Evolutionary conservation across 371 early-diverging fungal species (phyloP).

Genomic region (Entomophthora muscae): DNA sequence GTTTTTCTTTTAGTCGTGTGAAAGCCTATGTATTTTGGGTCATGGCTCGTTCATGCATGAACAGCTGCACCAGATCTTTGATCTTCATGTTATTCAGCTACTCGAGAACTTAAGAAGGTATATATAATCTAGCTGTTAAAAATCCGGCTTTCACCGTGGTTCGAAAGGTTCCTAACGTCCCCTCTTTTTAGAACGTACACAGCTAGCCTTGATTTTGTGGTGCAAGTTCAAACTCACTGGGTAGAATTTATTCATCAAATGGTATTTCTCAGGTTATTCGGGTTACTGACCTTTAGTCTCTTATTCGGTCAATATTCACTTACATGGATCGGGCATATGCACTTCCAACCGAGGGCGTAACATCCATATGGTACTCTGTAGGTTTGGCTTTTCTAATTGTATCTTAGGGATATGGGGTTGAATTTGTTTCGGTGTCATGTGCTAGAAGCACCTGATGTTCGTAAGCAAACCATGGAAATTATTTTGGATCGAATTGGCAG

Average conservation of each 20-base stretch:
- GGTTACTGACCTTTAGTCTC: neutral
- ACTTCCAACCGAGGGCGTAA: neutral
- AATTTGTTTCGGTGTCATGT: neutral
- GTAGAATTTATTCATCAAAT: neutral
- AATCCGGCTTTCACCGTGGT: no score
- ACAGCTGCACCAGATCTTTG: neutral
- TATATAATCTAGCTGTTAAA: no score
- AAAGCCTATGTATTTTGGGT: neutral
- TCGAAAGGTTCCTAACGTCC: no score
- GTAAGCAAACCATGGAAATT: neutral
- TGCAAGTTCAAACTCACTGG: neutral
- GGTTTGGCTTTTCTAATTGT: neutral
- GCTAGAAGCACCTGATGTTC: neutral
- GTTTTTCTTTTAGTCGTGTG: neutral
- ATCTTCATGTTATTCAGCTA: neutral
- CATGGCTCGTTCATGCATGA: neutral
- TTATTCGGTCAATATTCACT: neutral
- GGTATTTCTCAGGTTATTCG: neutral
- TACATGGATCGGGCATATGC: neutral
- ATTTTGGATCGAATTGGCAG: neutral
- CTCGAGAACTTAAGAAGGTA: neutral
- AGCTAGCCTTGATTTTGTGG: neutral
- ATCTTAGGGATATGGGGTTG: conserved; percentile 2
- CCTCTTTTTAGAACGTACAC: neutral
- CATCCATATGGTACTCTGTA: neutral